phyloP scores from a whole-genome alignment of 257 asterid genomes.

The Datura wrightii region DNA sequence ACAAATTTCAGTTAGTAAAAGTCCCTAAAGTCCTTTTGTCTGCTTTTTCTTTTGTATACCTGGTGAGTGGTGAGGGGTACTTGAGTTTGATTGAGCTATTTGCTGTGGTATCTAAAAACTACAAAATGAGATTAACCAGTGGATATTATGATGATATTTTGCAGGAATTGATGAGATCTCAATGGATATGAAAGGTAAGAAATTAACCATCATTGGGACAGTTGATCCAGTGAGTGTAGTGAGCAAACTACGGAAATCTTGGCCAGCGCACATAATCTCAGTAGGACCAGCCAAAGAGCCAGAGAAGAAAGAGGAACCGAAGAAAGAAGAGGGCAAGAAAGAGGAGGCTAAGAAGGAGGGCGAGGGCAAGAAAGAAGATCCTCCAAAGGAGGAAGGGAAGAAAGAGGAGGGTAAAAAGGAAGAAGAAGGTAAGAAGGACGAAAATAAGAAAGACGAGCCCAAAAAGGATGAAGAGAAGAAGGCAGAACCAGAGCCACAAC shows the following conservation, averaged over 20 bases:
- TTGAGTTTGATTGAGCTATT: slow-evolving; percentile 3
- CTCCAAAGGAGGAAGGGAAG: slow-evolving; percentile 39
- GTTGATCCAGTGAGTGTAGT: slow-evolving; percentile 85
- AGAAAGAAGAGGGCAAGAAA: slow-evolving; percentile 81
- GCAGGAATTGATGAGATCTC: slow-evolving; percentile 78
- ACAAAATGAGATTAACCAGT: neutral
- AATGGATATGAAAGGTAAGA: slow-evolving; percentile 75
- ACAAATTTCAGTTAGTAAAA: neutral
- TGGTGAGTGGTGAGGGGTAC: neutral
- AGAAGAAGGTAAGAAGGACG: slow-evolving; percentile 46
- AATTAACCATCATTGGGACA: slow-evolving; percentile 71
- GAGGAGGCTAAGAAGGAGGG: slow-evolving; percentile 66
- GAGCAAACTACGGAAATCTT: slow-evolving; percentile 76
- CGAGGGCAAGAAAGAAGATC: slow-evolving; percentile 45
- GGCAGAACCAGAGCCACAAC: slow-evolving; percentile 30
- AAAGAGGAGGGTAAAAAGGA: slow-evolving; percentile 37
- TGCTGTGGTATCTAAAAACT: neutral
- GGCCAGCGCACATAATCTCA: slow-evolving; percentile 66
- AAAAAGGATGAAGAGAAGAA: slow-evolving; percentile 40
- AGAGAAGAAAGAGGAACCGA: slow-evolving; percentile 80
- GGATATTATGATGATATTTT: neutral
- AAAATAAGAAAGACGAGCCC: slow-evolving; percentile 37
- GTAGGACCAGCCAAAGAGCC: slow-evolving; percentile 87
- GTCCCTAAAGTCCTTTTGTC: neutral
- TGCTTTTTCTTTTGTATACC: neutral